Conservation (phyloP, 2,329 filamentous ascomycete genomes). For the Knoxdaviesia capensis region DNA sequence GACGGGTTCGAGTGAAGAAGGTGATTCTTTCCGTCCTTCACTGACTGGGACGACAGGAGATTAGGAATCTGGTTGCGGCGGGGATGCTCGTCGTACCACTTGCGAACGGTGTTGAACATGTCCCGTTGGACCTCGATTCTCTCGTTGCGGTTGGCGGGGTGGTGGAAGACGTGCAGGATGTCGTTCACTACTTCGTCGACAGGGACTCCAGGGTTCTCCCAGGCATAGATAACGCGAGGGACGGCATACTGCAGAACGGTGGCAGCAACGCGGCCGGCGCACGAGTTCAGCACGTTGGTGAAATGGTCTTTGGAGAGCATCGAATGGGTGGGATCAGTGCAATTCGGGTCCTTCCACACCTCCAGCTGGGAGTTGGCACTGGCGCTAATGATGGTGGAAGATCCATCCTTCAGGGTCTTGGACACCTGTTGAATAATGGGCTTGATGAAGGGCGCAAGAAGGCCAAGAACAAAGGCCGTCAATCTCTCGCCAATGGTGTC, state of each 20-base stretch:
- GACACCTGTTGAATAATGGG: conserved; percentile 81
- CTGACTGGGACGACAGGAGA: conserved; percentile 65
- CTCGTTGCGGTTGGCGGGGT: conserved; percentile 64
- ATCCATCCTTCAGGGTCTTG: conserved; percentile 68
- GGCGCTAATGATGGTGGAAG: conserved; percentile 45
- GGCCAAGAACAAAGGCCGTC: conserved; percentile 75
- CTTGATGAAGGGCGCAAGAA: conserved; percentile 78
- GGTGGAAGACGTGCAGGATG: conserved; percentile 69
- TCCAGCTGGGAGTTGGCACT: conserved; percentile 59
- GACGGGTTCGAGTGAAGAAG: conserved; percentile 17
- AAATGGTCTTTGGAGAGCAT: conserved; percentile 76
- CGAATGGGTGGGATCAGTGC: conserved; percentile 63
- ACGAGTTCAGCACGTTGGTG: conserved; percentile 57
- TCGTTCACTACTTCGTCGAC: conserved; percentile 72
- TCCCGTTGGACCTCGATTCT: conserved; percentile 59
- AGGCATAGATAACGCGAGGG: conserved; percentile 76
- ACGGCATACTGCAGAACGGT: conserved; percentile 72
- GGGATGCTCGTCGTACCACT: conserved; percentile 55
- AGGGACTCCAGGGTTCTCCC: conserved; percentile 70
- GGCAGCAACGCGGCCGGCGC: conserved; percentile 52
- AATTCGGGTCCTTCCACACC: conserved; percentile 57
- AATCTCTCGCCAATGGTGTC: conserved; percentile 88
- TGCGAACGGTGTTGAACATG: conserved; percentile 75
- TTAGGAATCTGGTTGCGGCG: conserved; percentile 50
- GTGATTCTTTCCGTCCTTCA: conserved; percentile 70